Evolutionary conservation across 2,329 filamentous ascomycete genomes (phyloP).

Genomic region (Botryotinia narcissicola): DNA sequence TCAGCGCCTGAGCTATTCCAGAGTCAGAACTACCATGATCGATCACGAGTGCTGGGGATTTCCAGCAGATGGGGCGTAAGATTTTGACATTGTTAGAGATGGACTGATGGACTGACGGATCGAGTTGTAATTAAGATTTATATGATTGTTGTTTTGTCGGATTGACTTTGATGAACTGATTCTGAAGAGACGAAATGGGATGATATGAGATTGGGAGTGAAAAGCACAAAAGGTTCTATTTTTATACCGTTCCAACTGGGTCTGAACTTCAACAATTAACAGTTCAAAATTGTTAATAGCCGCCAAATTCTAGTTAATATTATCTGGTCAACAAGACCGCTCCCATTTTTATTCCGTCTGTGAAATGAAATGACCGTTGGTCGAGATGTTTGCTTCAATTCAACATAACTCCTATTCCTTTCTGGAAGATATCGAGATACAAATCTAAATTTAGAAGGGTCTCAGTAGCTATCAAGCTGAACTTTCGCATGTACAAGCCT

Average conservation of each 20-base stretch:
- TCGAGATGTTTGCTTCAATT: neutral
- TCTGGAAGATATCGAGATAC: neutral
- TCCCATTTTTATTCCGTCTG: rapidly evolving
- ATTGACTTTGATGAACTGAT: neutral
- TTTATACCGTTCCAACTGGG: neutral
- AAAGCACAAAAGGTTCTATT: neutral
- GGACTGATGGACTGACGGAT: neutral
- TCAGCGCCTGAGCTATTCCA: too few relatives aligned
- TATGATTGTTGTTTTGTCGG: neutral
- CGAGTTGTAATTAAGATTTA: neutral
- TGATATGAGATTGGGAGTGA: neutral
- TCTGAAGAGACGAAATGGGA: neutral
- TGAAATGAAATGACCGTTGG: neutral
- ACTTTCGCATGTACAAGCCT: neutral
- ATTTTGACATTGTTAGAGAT: neutral
- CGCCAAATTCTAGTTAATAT: neutral
- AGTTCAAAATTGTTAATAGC: neutral
- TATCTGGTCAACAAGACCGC: neutral
- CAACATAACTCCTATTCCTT: neutral
- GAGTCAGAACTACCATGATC: too few relatives aligned
- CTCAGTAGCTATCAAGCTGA: neutral
- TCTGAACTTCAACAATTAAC: neutral
- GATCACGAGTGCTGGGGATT: too few relatives aligned
- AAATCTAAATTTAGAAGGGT: neutral
- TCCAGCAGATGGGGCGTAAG: too few relatives aligned